Conservation (phyloP, 2,329 filamentous ascomycete species). For the Colletotrichum scovillei region DNA sequence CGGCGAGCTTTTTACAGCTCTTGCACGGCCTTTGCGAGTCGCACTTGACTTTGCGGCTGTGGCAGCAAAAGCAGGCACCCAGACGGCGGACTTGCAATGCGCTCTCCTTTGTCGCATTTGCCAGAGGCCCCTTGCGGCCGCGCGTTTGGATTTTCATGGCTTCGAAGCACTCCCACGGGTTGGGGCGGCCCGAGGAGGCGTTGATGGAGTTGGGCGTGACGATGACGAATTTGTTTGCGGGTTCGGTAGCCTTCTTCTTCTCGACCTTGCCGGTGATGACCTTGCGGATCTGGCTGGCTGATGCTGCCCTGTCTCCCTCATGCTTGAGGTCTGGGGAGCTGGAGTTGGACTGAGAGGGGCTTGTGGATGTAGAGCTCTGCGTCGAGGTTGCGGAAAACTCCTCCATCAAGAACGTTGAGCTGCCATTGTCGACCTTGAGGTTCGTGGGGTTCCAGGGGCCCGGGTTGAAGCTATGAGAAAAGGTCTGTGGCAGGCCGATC, state of each 20-base stretch:
- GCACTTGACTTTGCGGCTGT: conserved; percentile 69
- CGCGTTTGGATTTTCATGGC: conserved; percentile 63
- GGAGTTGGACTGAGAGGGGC: conserved; percentile 34
- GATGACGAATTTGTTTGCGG: conserved; percentile 61
- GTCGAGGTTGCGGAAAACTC: conserved; percentile 50
- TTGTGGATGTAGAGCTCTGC: conserved; percentile 44
- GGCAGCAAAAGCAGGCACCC: conserved; percentile 70
- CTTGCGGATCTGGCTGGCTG: conserved; percentile 52
- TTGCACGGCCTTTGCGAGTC: conserved; percentile 66
- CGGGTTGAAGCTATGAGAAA: conserved; percentile 44
- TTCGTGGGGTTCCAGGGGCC: conserved; percentile 55
- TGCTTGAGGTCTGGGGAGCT: conserved; percentile 44
- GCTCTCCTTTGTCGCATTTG: conserved; percentile 64
- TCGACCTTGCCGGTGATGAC: conserved; percentile 56
- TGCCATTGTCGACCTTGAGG: conserved; percentile 45
- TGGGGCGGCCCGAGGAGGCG: conserved; percentile 60
- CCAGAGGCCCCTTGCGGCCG: conserved; percentile 67
- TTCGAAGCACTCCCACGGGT: conserved; percentile 67
- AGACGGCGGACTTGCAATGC: conserved; percentile 64
- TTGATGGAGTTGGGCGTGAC: conserved; percentile 65
- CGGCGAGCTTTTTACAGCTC: conserved; percentile 65
- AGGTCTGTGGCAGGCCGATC: conserved; percentile 51
- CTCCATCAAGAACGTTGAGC: conserved; percentile 50
- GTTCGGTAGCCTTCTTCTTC: conserved; percentile 52
- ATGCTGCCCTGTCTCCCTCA: conserved; percentile 42